Evolutionary conservation across 345 rosid genomes (phyloP).

Genomic region (Pseudoturritis turrita): DNA sequence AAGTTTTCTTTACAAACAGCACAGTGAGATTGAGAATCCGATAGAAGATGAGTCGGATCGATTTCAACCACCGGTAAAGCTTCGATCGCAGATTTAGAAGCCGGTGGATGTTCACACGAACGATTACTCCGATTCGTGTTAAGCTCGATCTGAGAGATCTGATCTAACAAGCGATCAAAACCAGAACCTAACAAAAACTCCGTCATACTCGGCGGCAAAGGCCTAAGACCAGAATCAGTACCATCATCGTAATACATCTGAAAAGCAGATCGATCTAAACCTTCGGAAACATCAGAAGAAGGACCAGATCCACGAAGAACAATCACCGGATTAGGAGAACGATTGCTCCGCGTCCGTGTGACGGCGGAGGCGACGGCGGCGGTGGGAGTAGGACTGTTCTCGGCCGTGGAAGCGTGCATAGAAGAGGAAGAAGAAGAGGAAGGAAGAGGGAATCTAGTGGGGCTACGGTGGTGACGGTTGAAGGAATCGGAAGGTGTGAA

Average conservation of each 20-base stretch:
- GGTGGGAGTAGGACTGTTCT: constrained; percentile 4
- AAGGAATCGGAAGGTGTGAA: constrained; percentile 29
- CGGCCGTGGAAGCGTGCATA: not conserved
- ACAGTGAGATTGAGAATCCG: constrained; percentile 73
- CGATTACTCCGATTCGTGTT: constrained; percentile 47
- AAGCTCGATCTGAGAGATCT: constrained; percentile 73
- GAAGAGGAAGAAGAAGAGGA: constrained; percentile 6
- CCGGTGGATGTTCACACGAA: constrained; percentile 61
- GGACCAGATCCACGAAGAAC: constrained; percentile 64
- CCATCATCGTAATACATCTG: constrained; percentile 90
- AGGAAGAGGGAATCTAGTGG: constrained; percentile 34
- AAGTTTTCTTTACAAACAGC: constrained; percentile 90
- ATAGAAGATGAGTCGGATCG: constrained; percentile 27
- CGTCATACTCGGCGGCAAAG: constrained; percentile 72
- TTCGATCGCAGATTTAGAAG: constrained; percentile 83
- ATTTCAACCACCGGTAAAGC: constrained; percentile 68
- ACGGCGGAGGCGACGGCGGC: not conserved
- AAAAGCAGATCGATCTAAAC: constrained; percentile 37
- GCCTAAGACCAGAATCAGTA: constrained; percentile 69
- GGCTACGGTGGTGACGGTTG: constrained; percentile 28
- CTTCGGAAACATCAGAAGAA: constrained; percentile 26
- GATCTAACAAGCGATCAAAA: constrained; percentile 72
- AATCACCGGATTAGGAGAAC: constrained; percentile 79
- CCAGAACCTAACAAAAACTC: constrained; percentile 90
- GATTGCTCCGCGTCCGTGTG: constrained; percentile 28